phyloP scores from a whole-genome alignment of 2,329 filamentous ascomycete species.

The Phialophora chinensis region DNA sequence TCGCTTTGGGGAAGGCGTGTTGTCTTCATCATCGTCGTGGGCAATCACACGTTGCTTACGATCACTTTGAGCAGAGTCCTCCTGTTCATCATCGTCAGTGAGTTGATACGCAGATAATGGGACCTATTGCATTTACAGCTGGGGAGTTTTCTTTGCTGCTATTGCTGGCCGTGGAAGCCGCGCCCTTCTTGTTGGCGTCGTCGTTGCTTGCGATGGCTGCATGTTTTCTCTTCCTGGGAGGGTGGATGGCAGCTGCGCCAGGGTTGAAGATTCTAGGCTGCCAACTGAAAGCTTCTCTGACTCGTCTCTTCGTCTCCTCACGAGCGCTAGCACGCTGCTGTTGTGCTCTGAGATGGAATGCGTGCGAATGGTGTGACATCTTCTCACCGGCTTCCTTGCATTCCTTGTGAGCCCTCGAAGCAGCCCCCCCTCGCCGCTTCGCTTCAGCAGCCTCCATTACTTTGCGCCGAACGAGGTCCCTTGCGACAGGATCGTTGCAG shows the following conservation, averaged over 20 bases:
- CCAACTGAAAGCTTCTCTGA: conserved; percentile 1
- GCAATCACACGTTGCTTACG: not conserved
- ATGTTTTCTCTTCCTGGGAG: conserved; percentile 1
- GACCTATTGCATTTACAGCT: not conserved
- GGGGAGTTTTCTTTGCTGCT: conserved; percentile 9
- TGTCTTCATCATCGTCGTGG: not conserved
- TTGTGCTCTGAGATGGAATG: not conserved
- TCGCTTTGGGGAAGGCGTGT: not conserved
- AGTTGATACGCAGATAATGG: not conserved
- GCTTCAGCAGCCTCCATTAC: not conserved
- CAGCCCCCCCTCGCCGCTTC: not conserved
- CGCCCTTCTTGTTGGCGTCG: not conserved
- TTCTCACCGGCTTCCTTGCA: not conserved
- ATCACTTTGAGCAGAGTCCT: not conserved
- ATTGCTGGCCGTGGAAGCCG: not conserved
- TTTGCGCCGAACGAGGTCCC: not conserved
- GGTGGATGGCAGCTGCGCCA: not conserved
- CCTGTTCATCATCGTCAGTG: not conserved
- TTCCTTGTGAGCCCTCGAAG: not conserved
- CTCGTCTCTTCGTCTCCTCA: not conserved
- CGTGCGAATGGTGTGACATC: not conserved
- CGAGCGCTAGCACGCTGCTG: not conserved
- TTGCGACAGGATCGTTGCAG: conserved; percentile 5
- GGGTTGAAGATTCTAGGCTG: not conserved
- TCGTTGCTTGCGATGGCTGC: not conserved